Conservation (phyloP, 2,329 filamentous ascomycete species). For the Aureobasidium sp. region DNA sequence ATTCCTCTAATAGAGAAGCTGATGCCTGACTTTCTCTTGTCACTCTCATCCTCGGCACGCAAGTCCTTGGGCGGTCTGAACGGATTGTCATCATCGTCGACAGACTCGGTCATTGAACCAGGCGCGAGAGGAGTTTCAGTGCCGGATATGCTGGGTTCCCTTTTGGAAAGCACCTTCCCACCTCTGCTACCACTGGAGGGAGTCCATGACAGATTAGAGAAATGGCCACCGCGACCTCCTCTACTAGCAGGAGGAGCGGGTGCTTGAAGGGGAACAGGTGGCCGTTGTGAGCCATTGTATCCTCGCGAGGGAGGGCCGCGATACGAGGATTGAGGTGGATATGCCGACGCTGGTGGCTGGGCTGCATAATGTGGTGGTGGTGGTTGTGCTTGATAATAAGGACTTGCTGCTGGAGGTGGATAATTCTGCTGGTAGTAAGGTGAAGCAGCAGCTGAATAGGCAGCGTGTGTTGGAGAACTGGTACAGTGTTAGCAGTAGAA, state of each 20-base stretch:
- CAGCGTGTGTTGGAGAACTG: slow-evolving; percentile 40
- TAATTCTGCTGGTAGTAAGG: slow-evolving; percentile 46
- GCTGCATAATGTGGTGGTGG: slow-evolving; percentile 31
- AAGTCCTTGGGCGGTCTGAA: slow-evolving; percentile 59
- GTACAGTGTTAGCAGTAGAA: slow-evolving; percentile 23
- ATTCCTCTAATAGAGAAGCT: slow-evolving; percentile 84
- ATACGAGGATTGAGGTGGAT: slow-evolving; percentile 34
- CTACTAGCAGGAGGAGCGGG: slow-evolving; percentile 30
- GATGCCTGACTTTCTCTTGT: slow-evolving; percentile 54
- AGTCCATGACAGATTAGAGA: slow-evolving; percentile 67
- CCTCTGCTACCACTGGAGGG: slow-evolving; percentile 47
- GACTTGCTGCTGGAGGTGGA: slow-evolving; percentile 17
- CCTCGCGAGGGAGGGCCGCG: slow-evolving; percentile 27
- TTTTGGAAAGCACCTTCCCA: slow-evolving; percentile 34
- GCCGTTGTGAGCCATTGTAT: slow-evolving; percentile 36
- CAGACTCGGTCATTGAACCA: slow-evolving; percentile 24
- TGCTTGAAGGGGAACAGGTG: slow-evolving; percentile 43
- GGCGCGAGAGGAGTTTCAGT: slow-evolving; percentile 5
- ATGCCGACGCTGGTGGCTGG: background rate
- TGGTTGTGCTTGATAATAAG: slow-evolving; percentile 18
- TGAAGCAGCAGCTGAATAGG: slow-evolving; percentile 51
- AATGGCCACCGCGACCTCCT: slow-evolving; percentile 52
- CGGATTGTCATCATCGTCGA: slow-evolving; percentile 52
- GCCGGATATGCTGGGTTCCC: slow-evolving; percentile 2
- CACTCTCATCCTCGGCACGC: slow-evolving; percentile 55